Evolutionary conservation across 345 rosid species (phyloP).

Genomic region (Eucalyptus grandis): DNA sequence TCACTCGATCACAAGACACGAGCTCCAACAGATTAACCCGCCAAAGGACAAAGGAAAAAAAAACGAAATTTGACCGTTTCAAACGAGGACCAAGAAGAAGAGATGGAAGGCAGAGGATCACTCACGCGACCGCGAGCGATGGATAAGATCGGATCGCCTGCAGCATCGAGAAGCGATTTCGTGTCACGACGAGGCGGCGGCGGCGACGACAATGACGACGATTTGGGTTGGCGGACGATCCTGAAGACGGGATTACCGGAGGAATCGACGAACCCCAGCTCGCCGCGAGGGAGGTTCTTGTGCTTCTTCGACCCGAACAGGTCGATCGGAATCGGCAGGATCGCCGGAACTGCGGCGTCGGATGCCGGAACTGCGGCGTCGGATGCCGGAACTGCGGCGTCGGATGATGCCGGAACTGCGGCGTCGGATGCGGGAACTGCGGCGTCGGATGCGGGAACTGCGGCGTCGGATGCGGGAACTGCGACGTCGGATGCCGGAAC

Average conservation of each 20-base stretch:
- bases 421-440: background rate
- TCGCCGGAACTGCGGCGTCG: background rate
- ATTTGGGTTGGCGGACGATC: slow-evolving; percentile 6
- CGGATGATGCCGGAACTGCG: background rate
- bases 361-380: background rate
- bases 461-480: background rate
- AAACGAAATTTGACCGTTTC: background rate
- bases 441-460: background rate
- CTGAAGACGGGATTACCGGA: slow-evolving; percentile 33
- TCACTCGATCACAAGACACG: background rate
- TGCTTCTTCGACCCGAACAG: slow-evolving; percentile 67
- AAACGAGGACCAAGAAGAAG: background rate
- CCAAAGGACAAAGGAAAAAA: background rate
- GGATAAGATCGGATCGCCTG: slow-evolving; percentile 37
- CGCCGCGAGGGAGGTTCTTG: slow-evolving; percentile 42
- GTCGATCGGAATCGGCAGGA: slow-evolving; percentile 43
- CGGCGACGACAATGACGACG: background rate
- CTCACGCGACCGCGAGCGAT: slow-evolving; percentile 39
- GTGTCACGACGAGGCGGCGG: background rate
- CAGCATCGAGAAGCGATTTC: slow-evolving; percentile 29
- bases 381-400: background rate
- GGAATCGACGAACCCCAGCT: slow-evolving; percentile 63
- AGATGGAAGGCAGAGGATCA: background rate
- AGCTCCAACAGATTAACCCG: background rate
- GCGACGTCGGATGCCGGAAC: background rate